A percentile compares a stretch with the other conserved stretches of the same genome.
Evolutionary conservation across 768 basidiomycete genomes (phyloP).

Genomic region (Auriscalpium vulgare): DNA sequence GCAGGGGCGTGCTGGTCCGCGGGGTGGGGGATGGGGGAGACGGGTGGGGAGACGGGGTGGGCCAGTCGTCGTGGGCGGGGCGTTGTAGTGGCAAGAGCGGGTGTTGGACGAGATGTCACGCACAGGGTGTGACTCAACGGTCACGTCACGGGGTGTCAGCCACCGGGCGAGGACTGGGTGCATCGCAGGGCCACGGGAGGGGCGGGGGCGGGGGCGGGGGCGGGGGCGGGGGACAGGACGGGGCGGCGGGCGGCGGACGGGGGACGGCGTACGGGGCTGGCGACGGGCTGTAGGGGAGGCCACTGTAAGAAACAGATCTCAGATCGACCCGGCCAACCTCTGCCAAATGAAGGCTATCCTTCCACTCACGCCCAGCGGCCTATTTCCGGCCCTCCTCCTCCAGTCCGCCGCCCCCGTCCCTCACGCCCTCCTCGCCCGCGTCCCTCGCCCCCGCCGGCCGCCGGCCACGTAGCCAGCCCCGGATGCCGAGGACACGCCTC

Average conservation of each 20-base stretch:
- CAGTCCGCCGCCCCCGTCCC: background rate
- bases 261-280: constrained; percentile 9
- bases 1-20: background rate
- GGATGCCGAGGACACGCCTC: too few species aligned
- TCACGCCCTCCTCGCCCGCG: too few species aligned
- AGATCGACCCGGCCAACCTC: constrained; percentile 16
- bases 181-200: constrained; percentile 7
- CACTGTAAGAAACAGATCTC: constrained; percentile 16
- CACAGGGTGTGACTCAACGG: constrained; percentile 8
- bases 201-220: constrained; percentile 10
- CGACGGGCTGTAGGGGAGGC: constrained; percentile 16
- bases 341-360: constrained; percentile 15
- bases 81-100: background rate
- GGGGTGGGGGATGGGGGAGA: background rate
- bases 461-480: too few species aligned
- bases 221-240: constrained; percentile 12
- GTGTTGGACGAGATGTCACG: constrained; percentile 1
- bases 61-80: background rate
- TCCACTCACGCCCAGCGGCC: constrained; percentile 11
- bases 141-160: constrained; percentile 13
- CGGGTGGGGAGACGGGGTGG: background rate
- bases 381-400: constrained; percentile 6
- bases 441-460: too few species aligned
- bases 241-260: constrained; percentile 14
- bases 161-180: constrained; percentile 6